These are phyloP conservation scores for Esteya vermicola DNA, from an alignment of 2,329 filamentous ascomycete species.

Conservation along the genomic window DNA sequence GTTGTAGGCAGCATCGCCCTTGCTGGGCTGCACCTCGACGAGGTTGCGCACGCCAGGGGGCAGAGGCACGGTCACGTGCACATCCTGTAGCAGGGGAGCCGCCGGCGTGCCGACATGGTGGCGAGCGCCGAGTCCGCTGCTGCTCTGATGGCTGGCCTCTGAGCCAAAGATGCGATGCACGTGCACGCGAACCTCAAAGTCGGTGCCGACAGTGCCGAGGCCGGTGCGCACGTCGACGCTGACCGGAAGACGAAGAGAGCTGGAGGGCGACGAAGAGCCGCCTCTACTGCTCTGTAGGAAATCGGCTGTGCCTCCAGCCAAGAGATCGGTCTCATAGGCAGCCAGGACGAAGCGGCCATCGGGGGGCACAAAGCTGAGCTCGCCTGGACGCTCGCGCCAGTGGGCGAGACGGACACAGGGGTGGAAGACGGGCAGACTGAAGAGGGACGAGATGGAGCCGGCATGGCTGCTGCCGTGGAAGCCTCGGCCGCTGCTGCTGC, in stretches of 20 bases:
- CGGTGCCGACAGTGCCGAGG: conserved; percentile 58
- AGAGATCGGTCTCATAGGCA: conserved; percentile 83
- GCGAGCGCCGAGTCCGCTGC: conserved; percentile 11
- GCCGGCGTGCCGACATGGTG: conserved; percentile 39
- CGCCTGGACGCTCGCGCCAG: conserved; percentile 79
- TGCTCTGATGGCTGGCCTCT: background rate
- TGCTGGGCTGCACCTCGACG: conserved; percentile 64
- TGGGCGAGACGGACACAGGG: conserved; percentile 82
- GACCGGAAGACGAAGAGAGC: conserved; percentile 67
- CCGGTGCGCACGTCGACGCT: conserved; percentile 69
- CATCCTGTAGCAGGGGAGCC: conserved; percentile 55
- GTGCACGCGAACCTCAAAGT: conserved; percentile 76
- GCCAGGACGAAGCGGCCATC: conserved; percentile 89
- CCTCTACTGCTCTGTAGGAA: conserved; percentile 25
- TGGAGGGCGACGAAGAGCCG: no score
- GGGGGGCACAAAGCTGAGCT: conserved; percentile 90
- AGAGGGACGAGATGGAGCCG: conserved; percentile 49
- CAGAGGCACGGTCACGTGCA: conserved; percentile 66
- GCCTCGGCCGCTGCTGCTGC: conserved; percentile 22
- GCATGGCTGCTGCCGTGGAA: conserved; percentile 32
- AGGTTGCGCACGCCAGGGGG: conserved; percentile 69
- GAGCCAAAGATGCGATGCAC: conserved; percentile 49
- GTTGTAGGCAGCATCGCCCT: conserved; percentile 72
- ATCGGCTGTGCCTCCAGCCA: conserved; percentile 45
- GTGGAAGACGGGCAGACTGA: conserved; percentile 89